A percentile compares a stretch with the other conserved stretches of the same genome.
These are phyloP conservation scores for Daphne laureola DNA, from an alignment of 441 rosid genomes.

Conservation along the genomic window DNA sequence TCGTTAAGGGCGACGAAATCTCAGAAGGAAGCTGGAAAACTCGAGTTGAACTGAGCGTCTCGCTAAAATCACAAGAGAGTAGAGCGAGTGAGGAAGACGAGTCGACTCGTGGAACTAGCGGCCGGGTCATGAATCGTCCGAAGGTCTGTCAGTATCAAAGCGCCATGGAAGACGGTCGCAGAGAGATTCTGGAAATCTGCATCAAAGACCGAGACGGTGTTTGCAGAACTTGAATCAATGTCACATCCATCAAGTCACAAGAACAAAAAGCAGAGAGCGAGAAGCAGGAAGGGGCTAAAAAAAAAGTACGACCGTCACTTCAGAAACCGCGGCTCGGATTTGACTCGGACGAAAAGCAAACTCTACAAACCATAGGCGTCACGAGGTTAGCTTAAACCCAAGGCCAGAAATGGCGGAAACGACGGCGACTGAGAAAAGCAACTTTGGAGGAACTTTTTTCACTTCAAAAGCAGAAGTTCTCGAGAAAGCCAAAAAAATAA, in stretches of 20 bases:
- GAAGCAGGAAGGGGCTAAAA: background rate
- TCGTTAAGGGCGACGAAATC: constrained; percentile 1
- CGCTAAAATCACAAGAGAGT: constrained; percentile 1
- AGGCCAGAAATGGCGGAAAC: constrained; percentile 23
- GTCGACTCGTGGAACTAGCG: constrained; percentile 1
- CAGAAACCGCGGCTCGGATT: constrained; percentile 21
- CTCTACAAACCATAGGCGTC: constrained; percentile 7
- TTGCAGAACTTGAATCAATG: constrained; percentile 11
- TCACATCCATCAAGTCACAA: constrained; percentile 16
- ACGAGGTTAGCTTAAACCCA: constrained; percentile 7
- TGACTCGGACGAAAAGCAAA: constrained; percentile 14
- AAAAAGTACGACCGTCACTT: constrained; percentile 29
- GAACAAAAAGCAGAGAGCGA: background rate
- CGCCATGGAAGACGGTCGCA: background rate
- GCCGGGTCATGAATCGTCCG: constrained; percentile 5
- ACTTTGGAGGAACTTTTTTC: background rate
- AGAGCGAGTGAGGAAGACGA: background rate
- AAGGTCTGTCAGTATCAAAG: background rate
- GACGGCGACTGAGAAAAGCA: constrained; percentile 24
- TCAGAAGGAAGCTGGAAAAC: constrained; percentile 4
- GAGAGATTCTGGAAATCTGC: constrained; percentile 21
- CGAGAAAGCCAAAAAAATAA: constrained; percentile 9
- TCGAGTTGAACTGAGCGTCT: background rate
- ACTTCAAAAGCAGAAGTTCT: constrained; percentile 8
- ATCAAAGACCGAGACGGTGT: constrained; percentile 11